Evolutionary conservation across 306 rosid species (phyloP), one percentile per base, ranked within the genome.

Genomic region (Prunus armeniaca): DNA sequence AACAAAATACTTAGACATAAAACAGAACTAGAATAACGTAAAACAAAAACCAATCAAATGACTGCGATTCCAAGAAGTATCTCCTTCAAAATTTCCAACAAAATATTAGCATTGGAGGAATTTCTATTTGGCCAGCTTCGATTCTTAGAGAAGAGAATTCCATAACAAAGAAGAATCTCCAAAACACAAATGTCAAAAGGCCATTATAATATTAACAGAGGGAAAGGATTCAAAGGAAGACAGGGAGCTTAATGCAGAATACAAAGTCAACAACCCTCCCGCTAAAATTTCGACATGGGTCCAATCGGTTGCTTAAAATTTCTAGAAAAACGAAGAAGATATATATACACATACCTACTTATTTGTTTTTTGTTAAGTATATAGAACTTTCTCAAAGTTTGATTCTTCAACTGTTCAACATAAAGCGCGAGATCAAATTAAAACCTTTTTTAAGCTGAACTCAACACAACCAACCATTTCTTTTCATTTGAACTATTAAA

Each of bases 401-500:
- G 22, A 38, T 57, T 41, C 65, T 41, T 41, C 13, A 72, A 56
- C 52, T 38, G 65, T 14, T 52, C 58, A 63, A 75, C 49, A 64
- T 14, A 75, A 64, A 50, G 14, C 14, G 14, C 60, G 19, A 63
- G 15, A 20, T 19, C 20, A 27, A 62, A 28, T 47, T n/a, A 75
- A 64, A 69, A 28, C 9, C 69, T 28, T 14, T 11, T 28, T 10
- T 22, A 14, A 34, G 71, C 65, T 52, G 71, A 62, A 38, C 9
- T 62, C 43, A 76, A 61, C 55, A 10, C 41, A 65, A 49, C n/a
- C 28, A 65, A 75, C 63, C 12, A 51, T 65, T 72, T 57, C 51
- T 71, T 76, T 60, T 43, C 77, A 57, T 56, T 15, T 30, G 32
- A 66, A 52, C 41, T 27, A 72, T 57, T n/a, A 69, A 77, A 62